phyloP scores from a whole-genome alignment of 768 basidiomycete species.

The Boletus patriciae region DNA sequence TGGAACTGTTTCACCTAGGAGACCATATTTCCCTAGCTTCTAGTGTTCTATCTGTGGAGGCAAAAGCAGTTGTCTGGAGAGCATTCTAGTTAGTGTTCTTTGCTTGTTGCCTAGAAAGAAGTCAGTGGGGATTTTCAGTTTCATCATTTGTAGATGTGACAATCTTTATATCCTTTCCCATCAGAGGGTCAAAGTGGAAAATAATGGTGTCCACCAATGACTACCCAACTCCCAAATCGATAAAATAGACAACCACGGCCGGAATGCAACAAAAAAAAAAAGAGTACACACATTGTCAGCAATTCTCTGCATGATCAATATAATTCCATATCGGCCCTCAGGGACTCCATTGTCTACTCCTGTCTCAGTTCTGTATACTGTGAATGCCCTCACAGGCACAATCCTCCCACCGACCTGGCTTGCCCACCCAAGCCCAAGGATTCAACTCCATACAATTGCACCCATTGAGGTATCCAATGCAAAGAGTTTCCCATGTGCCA shows the following conservation, averaged over 20 bases:
- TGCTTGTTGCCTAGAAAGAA: no score
- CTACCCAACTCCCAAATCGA: constrained; percentile 36
- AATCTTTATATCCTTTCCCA: constrained; percentile 57
- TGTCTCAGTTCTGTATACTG: constrained; percentile 36
- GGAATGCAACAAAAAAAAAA: not conserved
- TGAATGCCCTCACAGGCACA: constrained; percentile 61
- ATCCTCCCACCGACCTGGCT: constrained; percentile 54
- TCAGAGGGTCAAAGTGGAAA: constrained; percentile 78
- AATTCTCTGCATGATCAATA: constrained; percentile 58
- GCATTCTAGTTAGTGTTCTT: no score
- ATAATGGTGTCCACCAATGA: constrained; percentile 66
- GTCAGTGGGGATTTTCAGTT: not conserved
- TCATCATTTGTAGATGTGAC: constrained; percentile 16
- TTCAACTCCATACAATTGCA: constrained; percentile 72
- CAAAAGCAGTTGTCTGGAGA: no score
- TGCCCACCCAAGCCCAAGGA: constrained; percentile 74
- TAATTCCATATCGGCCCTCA: constrained; percentile 47
- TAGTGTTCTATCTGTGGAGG: no score
- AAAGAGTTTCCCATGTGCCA: constrained; percentile 70
- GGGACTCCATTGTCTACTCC: constrained; percentile 17
- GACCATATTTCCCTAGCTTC: no score
- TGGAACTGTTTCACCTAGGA: no score
- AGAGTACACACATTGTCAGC: constrained; percentile 56
- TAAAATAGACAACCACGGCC: not conserved
- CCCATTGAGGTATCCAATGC: constrained; percentile 83